These are phyloP conservation scores for Porcisia hertigi DNA, from an alignment of 208 protist species.

Conservation along the genomic window DNA sequence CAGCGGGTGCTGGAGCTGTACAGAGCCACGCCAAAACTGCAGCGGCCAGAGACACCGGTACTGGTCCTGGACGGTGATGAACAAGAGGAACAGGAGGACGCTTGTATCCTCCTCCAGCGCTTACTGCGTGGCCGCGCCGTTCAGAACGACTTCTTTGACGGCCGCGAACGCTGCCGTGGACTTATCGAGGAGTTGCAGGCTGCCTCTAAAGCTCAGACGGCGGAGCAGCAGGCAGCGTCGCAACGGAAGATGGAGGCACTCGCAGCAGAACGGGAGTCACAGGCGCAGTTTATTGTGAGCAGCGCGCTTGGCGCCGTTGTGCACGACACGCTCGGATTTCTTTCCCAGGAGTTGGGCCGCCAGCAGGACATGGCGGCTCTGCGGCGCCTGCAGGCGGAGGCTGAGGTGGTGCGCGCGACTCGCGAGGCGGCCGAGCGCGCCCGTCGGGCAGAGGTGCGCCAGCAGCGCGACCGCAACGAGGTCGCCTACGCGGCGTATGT, in stretches of 20 bases:
- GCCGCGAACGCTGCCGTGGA: slow-evolving; percentile 90
- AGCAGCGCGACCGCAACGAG: slow-evolving; percentile 73
- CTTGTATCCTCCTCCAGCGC: slow-evolving; percentile 87
- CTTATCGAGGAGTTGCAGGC: slow-evolving; percentile 93
- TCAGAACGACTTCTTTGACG: slow-evolving; percentile 95
- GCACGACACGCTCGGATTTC: slow-evolving; percentile 82
- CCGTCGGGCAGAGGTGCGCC: slow-evolving; percentile 64
- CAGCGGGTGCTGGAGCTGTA: slow-evolving; percentile 83
- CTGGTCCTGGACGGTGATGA: slow-evolving; percentile 85
- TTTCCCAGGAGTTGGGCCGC: slow-evolving; percentile 82
- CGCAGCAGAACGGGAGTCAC: slow-evolving; percentile 41
- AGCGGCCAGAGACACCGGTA: slow-evolving; percentile 90
- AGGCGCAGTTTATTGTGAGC: slow-evolving; percentile 58
- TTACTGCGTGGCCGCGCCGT: slow-evolving; percentile 91
- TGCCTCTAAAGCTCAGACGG: slow-evolving; percentile 84
- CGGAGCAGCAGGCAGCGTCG: slow-evolving; percentile 40
- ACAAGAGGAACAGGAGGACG: slow-evolving; percentile 84
- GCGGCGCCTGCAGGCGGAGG: slow-evolving; percentile 52
- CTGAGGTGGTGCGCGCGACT: slow-evolving; percentile 64
- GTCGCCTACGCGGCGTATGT: slow-evolving; percentile 69
- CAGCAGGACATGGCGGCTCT: slow-evolving; percentile 74
- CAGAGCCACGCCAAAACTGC: slow-evolving; percentile 84
- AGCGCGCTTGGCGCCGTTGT: slow-evolving; percentile 81
- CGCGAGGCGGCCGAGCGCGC: slow-evolving; percentile 82
- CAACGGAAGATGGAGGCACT: slow-evolving; percentile 44